Percentiles rank a stretch among this genome's conserved stretches.
Evolutionary conservation across 805 yeast species (phyloP).

Genomic region (Myxozyma monticola): DNA sequence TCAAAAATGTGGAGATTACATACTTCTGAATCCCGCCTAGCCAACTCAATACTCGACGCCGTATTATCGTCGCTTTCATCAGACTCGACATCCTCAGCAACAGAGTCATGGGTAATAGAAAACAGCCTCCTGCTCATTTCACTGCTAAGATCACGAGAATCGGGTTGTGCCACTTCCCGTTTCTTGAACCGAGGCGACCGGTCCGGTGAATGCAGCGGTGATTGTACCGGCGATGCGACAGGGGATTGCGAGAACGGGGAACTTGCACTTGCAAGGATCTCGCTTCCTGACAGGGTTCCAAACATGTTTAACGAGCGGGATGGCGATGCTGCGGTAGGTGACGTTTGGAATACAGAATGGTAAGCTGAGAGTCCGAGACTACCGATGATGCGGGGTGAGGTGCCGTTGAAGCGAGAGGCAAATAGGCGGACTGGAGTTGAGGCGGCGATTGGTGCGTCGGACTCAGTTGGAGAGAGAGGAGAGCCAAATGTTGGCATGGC

Average conservation of each 20-base stretch:
- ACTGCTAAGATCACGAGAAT: not conserved
- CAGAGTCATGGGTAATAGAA: not conserved
- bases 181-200: not conserved
- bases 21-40: not conserved
- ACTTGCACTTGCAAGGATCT: conserved; percentile 3
- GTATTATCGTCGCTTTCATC: not conserved
- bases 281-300: conserved; percentile 13
- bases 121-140: not conserved
- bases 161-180: not conserved
- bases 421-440: conserved; percentile 7
- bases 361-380: no score
- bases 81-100: not conserved
- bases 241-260: conserved; percentile 8
- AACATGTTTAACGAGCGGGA: no score
- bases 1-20: no score
- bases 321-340: no score
- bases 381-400: not conserved
- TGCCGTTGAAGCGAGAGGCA: conserved; percentile 1
- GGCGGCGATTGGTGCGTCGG: conserved; percentile 7
- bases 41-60: not conserved
- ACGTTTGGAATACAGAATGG: no score
- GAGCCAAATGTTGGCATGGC: conserved; percentile 2
- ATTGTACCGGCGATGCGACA: not conserved
- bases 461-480: conserved; percentile 5
- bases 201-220: conserved; percentile 1